phyloP scores from a whole-genome alignment of 192 early-diverging fungal species.

The Backusella liffmaniae region DNA sequence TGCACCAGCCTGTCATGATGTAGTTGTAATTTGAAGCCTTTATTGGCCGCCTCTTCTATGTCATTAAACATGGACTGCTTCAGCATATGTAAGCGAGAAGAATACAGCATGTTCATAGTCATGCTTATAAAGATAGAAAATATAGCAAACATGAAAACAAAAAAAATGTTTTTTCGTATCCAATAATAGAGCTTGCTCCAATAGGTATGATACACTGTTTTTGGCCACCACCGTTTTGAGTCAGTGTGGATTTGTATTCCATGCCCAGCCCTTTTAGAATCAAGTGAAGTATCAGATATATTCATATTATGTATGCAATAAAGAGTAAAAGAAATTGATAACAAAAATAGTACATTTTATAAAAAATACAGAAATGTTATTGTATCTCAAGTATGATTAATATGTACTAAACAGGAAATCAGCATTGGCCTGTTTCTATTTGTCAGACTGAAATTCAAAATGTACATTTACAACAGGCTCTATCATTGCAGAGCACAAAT shows the following conservation, averaged over 20 bases:
- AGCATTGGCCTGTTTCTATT: neutral
- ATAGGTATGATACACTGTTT: neutral
- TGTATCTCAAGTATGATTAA: neutral
- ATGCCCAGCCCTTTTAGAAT: neutral
- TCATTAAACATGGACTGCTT: neutral
- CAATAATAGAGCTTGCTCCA: neutral
- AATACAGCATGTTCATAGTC: neutral
- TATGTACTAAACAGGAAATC: neutral
- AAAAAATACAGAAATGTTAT: neutral
- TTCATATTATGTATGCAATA: neutral
- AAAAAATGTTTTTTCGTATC: neutral
- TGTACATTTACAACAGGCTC: no score
- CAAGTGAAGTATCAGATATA: neutral
- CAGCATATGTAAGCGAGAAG: neutral
- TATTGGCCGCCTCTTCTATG: neutral
- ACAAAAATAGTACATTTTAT: neutral
- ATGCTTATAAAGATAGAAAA: neutral
- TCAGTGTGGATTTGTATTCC: neutral
- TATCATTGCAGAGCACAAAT: neutral
- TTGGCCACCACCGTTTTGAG: slow-evolving; percentile 1
- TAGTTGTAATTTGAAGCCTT: neutral
- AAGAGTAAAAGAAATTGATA: neutral
- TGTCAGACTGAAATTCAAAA: no score
- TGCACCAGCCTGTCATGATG: neutral
- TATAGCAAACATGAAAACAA: neutral